phyloP scores from a whole-genome alignment of 371 early-diverging fungal species.

The Mortierella sp. region DNA sequence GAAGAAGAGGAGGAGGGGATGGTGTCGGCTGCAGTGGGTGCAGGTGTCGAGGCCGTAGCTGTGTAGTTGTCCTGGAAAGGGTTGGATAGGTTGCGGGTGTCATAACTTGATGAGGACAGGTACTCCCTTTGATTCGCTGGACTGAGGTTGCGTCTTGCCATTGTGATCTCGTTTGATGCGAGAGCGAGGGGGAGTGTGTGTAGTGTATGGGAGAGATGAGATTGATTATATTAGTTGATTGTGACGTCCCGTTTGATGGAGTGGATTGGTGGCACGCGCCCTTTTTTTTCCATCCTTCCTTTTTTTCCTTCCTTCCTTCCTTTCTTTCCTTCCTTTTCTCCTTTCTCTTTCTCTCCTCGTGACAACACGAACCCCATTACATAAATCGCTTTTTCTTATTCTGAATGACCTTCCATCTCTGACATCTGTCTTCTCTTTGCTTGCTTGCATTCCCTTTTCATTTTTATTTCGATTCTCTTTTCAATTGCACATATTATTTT shows the following conservation, averaged over 20 bases:
- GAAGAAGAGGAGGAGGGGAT: slow-evolving; percentile 1
- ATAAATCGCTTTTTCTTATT: too few relatives aligned
- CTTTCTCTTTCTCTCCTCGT: slow-evolving; percentile 8
- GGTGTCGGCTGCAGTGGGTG: slow-evolving; percentile 12
- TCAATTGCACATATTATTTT: too few relatives aligned
- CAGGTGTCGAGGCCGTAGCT: background rate
- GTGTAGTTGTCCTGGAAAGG: slow-evolving; percentile 20
- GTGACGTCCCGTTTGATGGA: background rate
- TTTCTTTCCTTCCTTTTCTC: background rate
- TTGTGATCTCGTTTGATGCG: background rate
- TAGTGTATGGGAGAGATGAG: too few relatives aligned
- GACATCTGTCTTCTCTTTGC: too few relatives aligned
- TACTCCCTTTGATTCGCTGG: slow-evolving; percentile 2
- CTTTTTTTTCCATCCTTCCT: background rate
- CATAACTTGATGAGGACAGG: slow-evolving; percentile 5
- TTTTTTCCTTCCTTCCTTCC: background rate
- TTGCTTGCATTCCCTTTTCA: too few relatives aligned
- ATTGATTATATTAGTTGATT: too few relatives aligned
- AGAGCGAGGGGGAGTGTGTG: too few relatives aligned
- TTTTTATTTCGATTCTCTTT: too few relatives aligned
- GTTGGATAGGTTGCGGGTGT: slow-evolving; percentile 17
- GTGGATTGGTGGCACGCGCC: background rate
- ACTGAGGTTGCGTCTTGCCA: slow-evolving; percentile 15
- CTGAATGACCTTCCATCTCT: slow-evolving; percentile 17
- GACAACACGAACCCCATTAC: too few relatives aligned